Conservation (phyloP, 2,329 filamentous ascomycete species). For the Fusarium albidum region DNA sequence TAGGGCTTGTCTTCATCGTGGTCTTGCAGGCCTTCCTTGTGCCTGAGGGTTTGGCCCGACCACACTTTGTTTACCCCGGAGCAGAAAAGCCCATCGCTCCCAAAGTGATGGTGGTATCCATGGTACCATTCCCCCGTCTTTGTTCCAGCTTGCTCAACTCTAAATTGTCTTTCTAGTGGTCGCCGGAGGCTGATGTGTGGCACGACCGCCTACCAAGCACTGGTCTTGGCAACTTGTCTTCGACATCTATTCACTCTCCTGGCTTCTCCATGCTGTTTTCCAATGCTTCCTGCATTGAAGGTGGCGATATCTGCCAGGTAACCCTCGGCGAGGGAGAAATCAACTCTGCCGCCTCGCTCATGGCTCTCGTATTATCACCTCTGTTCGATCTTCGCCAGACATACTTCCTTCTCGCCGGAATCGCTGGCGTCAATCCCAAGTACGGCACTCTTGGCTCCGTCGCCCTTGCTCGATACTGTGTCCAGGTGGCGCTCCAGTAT, state of each 20-base stretch:
- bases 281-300: conserved; percentile 67
- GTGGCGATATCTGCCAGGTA: conserved; percentile 72
- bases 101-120: conserved; percentile 69
- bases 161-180: conserved; percentile 57
- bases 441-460: conserved; percentile 71
- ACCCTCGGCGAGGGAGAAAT: conserved; percentile 76
- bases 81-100: conserved; percentile 51
- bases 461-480: conserved; percentile 72
- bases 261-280: conserved; percentile 73
- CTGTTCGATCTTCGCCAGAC: conserved; percentile 71
- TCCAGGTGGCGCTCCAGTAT: conserved; percentile 80
- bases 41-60: neutral
- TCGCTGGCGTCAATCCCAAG: conserved; percentile 77
- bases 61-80: neutral
- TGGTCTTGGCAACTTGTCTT: conserved; percentile 62
- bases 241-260: conserved; percentile 64
- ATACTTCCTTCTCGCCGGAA: conserved; percentile 77
- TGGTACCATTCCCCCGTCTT: conserved; percentile 53
- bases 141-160: neutral
- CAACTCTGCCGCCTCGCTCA: conserved; percentile 74
- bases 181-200: conserved; percentile 69
- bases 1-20: conserved; percentile 10
- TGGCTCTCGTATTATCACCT: conserved; percentile 67
- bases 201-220: conserved; percentile 57
- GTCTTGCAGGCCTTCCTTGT: conserved; percentile 3